These are phyloP conservation scores for Torulaspora delbrueckii DNA, from an alignment of 805 yeast species.

Conservation along the genomic window DNA sequence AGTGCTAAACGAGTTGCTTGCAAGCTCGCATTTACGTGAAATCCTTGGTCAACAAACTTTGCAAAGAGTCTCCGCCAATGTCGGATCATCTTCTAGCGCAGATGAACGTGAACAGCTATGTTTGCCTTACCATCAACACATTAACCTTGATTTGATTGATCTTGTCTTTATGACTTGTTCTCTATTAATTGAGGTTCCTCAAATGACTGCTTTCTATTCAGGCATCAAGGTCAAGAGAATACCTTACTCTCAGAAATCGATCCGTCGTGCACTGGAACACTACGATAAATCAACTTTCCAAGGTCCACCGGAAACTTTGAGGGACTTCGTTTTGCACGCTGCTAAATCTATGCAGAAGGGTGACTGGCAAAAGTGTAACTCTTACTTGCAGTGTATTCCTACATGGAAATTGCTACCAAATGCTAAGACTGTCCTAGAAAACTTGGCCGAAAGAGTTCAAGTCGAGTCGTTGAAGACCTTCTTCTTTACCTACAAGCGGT, in stretches of 20 bases:
- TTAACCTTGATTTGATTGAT: slow-evolving; percentile 90
- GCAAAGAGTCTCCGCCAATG: slow-evolving; percentile 58
- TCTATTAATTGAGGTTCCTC: slow-evolving; percentile 86
- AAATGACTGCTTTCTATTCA: slow-evolving; percentile 64
- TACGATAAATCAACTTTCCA: slow-evolving; percentile 92
- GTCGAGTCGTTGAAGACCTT: slow-evolving; percentile 90
- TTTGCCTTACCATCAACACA: slow-evolving; percentile 97
- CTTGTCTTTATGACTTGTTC: slow-evolving; percentile 89
- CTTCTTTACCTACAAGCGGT: slow-evolving; percentile 74
- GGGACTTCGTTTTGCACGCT: slow-evolving; percentile 89
- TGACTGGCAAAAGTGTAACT: slow-evolving; percentile 77
- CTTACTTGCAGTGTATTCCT: slow-evolving; percentile 51
- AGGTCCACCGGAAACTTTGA: slow-evolving; percentile 96
- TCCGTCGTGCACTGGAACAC: slow-evolving; percentile 85
- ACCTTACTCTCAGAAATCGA: slow-evolving; percentile 63
- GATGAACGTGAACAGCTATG: slow-evolving; percentile 53
- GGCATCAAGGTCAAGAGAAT: slow-evolving; percentile 59
- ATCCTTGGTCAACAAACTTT: slow-evolving; percentile 83
- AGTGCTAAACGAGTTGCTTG: slow-evolving; percentile 79
- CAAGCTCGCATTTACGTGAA: slow-evolving; percentile 82
- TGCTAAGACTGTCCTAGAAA: slow-evolving; percentile 57
- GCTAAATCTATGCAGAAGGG: slow-evolving; percentile 84
- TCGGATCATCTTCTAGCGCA: slow-evolving; percentile 31
- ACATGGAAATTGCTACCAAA: slow-evolving; percentile 83
- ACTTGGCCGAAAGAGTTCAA: slow-evolving; percentile 76